Evolutionary conservation across 2,329 filamentous ascomycete species (phyloP).

Genomic region (Xylariales sp.): DNA sequence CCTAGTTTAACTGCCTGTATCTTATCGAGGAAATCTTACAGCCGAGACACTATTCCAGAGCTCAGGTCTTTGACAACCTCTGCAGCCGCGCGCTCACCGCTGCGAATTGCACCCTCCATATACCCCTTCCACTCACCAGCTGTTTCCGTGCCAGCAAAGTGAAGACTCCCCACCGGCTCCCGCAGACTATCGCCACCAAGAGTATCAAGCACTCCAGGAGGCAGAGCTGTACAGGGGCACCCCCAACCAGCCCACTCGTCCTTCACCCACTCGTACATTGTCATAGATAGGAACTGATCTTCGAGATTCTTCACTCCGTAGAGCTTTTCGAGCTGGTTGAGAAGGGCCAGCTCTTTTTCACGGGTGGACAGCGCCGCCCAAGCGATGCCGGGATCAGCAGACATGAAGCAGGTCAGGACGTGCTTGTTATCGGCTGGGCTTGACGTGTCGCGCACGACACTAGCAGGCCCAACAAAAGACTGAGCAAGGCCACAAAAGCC

Average conservation of each 20-base stretch:
- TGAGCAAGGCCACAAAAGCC: conserved; percentile 41
- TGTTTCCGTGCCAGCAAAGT: conserved; percentile 53
- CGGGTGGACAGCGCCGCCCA: conserved; percentile 21
- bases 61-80: conserved; percentile 33
- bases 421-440: conserved; percentile 21
- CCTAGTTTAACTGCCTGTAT: no score
- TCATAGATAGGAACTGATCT: conserved; percentile 25
- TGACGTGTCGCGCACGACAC: conserved; percentile 39
- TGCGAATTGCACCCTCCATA: conserved; percentile 52
- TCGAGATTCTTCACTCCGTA: conserved; percentile 9
- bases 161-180: conserved; percentile 32
- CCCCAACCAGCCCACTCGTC: conserved; percentile 33
- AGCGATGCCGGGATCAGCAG: conserved; percentile 25
- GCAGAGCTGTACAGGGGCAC: conserved; percentile 31
- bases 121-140: conserved; percentile 50
- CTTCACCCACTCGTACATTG: conserved; percentile 30
- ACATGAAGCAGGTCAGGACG: conserved; percentile 36
- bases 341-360: conserved; percentile 16
- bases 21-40: no score
- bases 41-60: no score
- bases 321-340: conserved; percentile 21
- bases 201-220: conserved; percentile 33
- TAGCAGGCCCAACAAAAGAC: conserved; percentile 39
- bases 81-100: conserved; percentile 41
- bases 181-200: no score